These are phyloP conservation scores for Boletales sp. DNA, from an alignment of 768 basidiomycete genomes.

Conservation along the genomic window DNA sequence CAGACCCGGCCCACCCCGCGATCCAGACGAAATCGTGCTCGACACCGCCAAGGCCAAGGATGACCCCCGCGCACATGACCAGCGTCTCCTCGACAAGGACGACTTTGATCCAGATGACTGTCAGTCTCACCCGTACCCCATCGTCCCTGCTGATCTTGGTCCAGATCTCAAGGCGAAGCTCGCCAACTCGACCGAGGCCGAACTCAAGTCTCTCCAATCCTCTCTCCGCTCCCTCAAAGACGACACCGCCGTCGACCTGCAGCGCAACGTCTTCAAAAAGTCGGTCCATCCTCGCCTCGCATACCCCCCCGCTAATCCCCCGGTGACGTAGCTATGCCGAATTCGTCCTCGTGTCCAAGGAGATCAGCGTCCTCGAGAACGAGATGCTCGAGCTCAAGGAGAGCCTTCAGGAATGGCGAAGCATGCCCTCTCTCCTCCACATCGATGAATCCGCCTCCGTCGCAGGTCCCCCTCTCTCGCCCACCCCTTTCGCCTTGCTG, in stretches of 20 bases:
- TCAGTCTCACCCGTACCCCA: constrained; percentile 38
- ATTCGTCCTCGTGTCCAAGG: constrained; percentile 95
- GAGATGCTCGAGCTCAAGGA: constrained; percentile 98
- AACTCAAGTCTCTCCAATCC: constrained; percentile 71
- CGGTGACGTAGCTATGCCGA: constrained; percentile 76
- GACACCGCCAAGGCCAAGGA: constrained; percentile 39
- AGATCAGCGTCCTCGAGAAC: constrained; percentile 93
- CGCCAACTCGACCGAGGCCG: constrained; percentile 85
- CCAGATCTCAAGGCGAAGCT: constrained; percentile 79
- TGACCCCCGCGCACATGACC: constrained; percentile 59
- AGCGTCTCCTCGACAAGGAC: constrained; percentile 66
- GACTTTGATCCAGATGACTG: constrained; percentile 88
- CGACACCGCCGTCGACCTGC: constrained; percentile 75
- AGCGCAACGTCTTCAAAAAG: constrained; percentile 96
- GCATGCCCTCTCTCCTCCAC: constrained; percentile 89
- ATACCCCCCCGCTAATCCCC: constrained; percentile 5
- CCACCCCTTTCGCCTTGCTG: constrained; percentile 24
- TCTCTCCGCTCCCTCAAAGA: constrained; percentile 68
- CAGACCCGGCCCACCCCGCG: constrained; percentile 33
- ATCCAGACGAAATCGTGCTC: constrained; percentile 48
- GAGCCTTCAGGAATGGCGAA: constrained; percentile 90
- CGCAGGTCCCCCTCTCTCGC: constrained; percentile 36
- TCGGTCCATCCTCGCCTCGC: constrained; percentile 24
- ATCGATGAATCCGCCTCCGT: constrained; percentile 77
- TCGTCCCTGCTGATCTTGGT: neutral